These are phyloP conservation scores for Candida dajiaensis DNA, from an alignment of 805 yeast genomes.

Conservation along the genomic window DNA sequence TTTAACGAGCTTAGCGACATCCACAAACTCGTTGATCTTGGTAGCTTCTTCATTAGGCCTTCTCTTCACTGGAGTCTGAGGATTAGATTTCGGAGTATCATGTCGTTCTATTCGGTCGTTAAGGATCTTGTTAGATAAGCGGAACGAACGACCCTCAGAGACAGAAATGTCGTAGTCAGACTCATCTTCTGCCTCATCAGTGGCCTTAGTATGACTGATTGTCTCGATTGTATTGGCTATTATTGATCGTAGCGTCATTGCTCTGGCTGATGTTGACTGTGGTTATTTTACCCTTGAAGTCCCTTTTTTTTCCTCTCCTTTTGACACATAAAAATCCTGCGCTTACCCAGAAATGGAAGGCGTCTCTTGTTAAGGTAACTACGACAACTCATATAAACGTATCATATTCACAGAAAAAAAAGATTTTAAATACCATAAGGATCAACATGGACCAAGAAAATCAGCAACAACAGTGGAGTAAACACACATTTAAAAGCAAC, in stretches of 20 bases:
- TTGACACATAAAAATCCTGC: neutral
- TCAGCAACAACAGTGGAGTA: neutral
- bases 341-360: neutral
- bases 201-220: neutral
- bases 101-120: neutral
- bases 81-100: neutral
- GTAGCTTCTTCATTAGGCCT: neutral
- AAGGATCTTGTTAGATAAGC: neutral
- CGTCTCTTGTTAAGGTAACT: neutral
- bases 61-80: neutral
- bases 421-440: neutral
- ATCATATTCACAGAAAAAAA: neutral
- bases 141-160: neutral
- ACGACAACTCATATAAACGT: neutral
- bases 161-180: neutral
- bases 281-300: too few species aligned
- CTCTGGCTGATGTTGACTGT: neutral
- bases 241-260: neutral
- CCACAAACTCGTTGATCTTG: constrained; percentile 10
- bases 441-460: neutral
- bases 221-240: neutral
- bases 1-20: constrained; percentile 4
- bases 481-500: neutral
- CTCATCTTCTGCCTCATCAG: neutral
- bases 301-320: neutral